Evolutionary conservation across 2,329 filamentous ascomycete species (phyloP).

Genomic region (Ascosphaera apis): DNA sequence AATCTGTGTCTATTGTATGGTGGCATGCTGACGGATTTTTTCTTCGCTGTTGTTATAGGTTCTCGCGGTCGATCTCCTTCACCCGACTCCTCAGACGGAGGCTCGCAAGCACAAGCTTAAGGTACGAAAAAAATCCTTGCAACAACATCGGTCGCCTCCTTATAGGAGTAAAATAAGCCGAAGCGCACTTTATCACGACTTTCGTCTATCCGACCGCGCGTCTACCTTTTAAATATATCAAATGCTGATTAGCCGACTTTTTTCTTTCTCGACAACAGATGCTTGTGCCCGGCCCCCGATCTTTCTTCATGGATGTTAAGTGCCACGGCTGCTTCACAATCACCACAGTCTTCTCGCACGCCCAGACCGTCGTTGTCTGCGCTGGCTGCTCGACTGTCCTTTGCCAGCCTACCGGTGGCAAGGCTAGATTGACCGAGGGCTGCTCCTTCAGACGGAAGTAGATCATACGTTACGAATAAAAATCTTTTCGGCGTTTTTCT

Average conservation of each 20-base stretch:
- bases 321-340: slow-evolving; percentile 99
- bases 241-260: slow-evolving; percentile 1
- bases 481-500: slow-evolving; percentile 7
- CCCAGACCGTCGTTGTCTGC: slow-evolving; percentile 99
- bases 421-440: slow-evolving; percentile 96
- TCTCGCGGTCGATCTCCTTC: slow-evolving; percentile 99
- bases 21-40: slow-evolving; percentile 3
- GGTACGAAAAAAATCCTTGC: too few species aligned
- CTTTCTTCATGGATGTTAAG: slow-evolving; percentile 99
- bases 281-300: slow-evolving; percentile 86
- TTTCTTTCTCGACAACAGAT: slow-evolving; percentile 29
- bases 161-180: slow-evolving; percentile 2
- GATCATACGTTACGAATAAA: slow-evolving; percentile 13
- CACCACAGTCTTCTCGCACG: slow-evolving; percentile 99
- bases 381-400: slow-evolving; percentile 98
- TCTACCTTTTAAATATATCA: too few species aligned
- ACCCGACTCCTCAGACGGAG: slow-evolving; percentile 94
- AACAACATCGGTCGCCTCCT: too few species aligned
- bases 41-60: slow-evolving; percentile 36
- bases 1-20: too few species aligned
- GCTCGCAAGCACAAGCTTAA: slow-evolving; percentile 99
- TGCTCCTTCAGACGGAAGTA: slow-evolving; percentile 99
- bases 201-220: too few species aligned
- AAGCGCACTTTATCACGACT: slow-evolving; percentile 3
- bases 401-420: slow-evolving; percentile 98